Evolutionary conservation across 306 rosid genomes (phyloP).

Genomic region (Acacia confusa): DNA sequence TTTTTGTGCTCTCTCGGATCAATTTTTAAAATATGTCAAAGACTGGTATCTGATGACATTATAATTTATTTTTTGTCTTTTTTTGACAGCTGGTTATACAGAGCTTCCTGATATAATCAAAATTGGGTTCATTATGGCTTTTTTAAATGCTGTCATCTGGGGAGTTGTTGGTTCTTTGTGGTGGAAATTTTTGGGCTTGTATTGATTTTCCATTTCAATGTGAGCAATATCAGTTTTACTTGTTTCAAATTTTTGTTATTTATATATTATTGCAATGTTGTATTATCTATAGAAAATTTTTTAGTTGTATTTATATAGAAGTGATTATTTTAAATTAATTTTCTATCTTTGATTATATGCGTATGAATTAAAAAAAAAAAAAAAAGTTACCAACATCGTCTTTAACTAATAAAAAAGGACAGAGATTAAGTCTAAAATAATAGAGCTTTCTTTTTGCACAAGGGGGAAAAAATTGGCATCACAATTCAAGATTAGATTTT

Average conservation of each 20-base stretch:
- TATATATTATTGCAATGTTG: too few species aligned
- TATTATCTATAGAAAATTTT: not conserved
- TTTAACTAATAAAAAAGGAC: too few species aligned
- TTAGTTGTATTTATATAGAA: not conserved
- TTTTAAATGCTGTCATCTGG: conserved; percentile 75
- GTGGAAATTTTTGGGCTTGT: conserved; percentile 93
- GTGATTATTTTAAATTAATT: not conserved
- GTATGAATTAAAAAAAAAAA: not conserved
- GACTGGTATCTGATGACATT: conserved; percentile 33
- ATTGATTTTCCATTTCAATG: conserved; percentile 49
- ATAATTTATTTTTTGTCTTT: not conserved
- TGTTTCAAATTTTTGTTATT: not conserved
- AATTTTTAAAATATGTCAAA: conserved; percentile 1
- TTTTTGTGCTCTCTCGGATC: not conserved
- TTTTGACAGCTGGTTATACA: conserved; percentile 78
- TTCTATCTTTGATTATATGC: too few species aligned
- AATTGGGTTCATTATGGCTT: conserved; percentile 71
- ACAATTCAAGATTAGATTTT: not conserved
- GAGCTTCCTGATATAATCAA: conserved; percentile 83
- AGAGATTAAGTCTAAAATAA: not conserved
- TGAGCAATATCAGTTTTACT: conserved; percentile 41
- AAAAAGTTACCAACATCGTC: too few species aligned
- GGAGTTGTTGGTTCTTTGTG: conserved; percentile 68
- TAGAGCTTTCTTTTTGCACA: not conserved
- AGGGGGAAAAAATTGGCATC: not conserved